Base-by-base conservation (phyloP, 169 alveolate species). In the Cryptosporidium ryanae region DNA sequence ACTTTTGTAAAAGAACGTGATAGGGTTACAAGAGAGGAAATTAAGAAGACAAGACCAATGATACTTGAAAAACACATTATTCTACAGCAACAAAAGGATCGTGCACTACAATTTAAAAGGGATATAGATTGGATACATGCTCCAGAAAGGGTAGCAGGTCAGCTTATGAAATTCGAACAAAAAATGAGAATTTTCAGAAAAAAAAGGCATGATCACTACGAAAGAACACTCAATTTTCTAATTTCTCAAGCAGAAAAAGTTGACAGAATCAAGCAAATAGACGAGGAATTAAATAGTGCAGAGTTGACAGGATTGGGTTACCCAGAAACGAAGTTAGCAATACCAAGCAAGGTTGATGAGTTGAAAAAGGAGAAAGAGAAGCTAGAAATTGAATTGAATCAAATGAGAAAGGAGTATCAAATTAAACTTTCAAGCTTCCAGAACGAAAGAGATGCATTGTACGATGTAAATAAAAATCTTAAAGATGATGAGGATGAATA, bases 1-100 rank as follows among this genome's bases (percentile, higher is more conserved):
- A 44, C 71, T 21, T 76, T 76, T 59, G 76, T 59, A n/a, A 76
- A 59, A 32, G 71, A 76, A 23, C 71, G 71, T 32, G 68, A 55
- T 18, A 61, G 29, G 44, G 87, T 76, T n/a, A 76, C 87, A 6
- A 76, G 34, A 31, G 70, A 59, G 23, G 87, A 76, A 46, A 76
- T 59, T 38, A 76, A 38, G 34, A 76, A 76, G 63, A 76, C 76
- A 15, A 76, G 57, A 55, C 87, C 87, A 15, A 10, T 46, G 21
- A 76, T 44, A 43, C 49, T 76, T 18, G 87, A 76, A 61, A 76
- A 76, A 34, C 87, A 76, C 27, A 61, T 76, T 17, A 25, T 76
- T 10, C 87, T 76, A 12, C 87, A 76, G 27, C 87, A 76, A 23
- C 87, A 76, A 76, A 76, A 76, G 27, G 87, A 76, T 55, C 55